Evolutionary conservation across 148 eudicot genomes (phyloP).

Genomic region (Amaranthus palmeri): DNA sequence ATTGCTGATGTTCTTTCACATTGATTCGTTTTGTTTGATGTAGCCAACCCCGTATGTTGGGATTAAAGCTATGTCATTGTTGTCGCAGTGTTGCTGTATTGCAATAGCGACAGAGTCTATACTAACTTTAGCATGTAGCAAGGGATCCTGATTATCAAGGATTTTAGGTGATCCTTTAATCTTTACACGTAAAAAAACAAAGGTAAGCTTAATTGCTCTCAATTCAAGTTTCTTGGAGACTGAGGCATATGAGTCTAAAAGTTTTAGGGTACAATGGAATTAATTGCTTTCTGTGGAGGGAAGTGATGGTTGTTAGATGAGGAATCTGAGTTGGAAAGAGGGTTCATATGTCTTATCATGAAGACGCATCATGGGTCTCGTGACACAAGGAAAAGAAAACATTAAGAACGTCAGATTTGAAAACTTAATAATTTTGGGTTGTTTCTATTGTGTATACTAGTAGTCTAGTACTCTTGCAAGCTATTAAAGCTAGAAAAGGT

Average conservation of each 20-base stretch:
- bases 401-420: background rate
- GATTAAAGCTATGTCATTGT: too few relatives aligned
- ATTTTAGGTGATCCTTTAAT: background rate
- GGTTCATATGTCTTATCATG: too few relatives aligned
- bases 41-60: too few relatives aligned
- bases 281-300: background rate
- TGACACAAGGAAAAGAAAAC: background rate
- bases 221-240: background rate
- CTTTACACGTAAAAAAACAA: too few relatives aligned
- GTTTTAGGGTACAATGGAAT: background rate
- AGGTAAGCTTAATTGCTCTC: background rate
- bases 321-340: background rate
- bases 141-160: background rate
- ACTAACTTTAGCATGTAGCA: background rate
- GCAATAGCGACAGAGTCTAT: background rate
- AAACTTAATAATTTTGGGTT: background rate
- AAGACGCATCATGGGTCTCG: background rate
- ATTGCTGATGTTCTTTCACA: too few relatives aligned
- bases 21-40: too few relatives aligned
- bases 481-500: background rate
- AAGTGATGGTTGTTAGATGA: background rate
- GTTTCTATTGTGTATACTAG: background rate
- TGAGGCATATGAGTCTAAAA: background rate
- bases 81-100: too few relatives aligned
- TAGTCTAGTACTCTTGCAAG: background rate